phyloP scores from a whole-genome alignment of 106 monocot species.

The Narthecium ossifragum region DNA sequence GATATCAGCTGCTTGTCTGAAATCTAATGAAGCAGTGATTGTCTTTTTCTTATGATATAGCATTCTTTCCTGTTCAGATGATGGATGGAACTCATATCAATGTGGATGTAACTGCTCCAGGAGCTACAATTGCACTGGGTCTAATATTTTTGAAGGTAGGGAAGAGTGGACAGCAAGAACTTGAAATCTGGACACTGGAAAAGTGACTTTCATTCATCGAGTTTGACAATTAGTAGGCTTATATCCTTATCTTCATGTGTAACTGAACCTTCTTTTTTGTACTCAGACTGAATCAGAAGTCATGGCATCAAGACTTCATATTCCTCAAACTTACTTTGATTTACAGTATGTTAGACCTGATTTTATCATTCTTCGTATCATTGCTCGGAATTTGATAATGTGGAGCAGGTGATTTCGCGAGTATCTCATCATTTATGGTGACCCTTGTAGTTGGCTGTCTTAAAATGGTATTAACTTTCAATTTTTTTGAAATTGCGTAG shows the following conservation, averaged over 20 bases:
- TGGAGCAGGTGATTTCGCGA: constrained; percentile 96
- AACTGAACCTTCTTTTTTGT: no score
- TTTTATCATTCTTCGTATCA: constrained; percentile 91
- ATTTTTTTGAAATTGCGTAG: constrained; percentile 26
- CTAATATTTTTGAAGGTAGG: constrained; percentile 96
- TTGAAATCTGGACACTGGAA: not conserved
- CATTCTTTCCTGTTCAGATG: constrained; percentile 36
- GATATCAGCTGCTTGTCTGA: no score
- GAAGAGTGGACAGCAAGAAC: no score
- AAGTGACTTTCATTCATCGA: no score
- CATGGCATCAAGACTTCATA: constrained; percentile 56
- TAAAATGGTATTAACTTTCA: not conserved
- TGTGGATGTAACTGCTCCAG: constrained; percentile 94
- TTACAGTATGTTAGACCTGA: constrained; percentile 96
- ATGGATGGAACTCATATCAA: constrained; percentile 80
- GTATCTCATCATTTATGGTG: no score
- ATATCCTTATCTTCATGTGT: no score
- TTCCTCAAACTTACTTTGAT: constrained; percentile 80
- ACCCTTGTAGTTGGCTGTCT: not conserved
- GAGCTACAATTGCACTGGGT: constrained; percentile 87
- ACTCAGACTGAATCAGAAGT: constrained; percentile 80
- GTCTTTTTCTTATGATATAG: no score
- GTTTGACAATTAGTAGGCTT: no score
- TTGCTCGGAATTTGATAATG: constrained; percentile 86
- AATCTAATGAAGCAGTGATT: no score